Conservation (phyloP, 495 filamentous ascomycete genomes). For the Xylaria intraflava region DNA sequence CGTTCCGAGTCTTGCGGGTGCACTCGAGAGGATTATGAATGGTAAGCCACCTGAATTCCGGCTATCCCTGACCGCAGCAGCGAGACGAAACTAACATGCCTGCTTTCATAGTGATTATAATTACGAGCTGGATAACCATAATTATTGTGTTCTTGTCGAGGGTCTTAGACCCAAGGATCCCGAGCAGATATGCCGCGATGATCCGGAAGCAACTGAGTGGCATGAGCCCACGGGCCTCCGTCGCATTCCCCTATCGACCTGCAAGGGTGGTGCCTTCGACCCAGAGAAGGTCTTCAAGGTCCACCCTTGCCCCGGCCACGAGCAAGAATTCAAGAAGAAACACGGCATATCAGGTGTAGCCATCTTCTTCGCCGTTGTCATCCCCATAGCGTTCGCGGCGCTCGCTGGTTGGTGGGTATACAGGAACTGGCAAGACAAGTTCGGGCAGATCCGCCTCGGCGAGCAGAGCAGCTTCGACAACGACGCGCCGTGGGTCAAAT, state of each 20-base stretch:
- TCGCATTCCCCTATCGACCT: conserved; percentile 84
- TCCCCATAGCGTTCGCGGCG: conserved; percentile 62
- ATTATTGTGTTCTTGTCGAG: conserved; percentile 65
- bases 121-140: conserved; percentile 68
- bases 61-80: not conserved
- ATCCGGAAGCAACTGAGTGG: conserved; percentile 64
- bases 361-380: conserved; percentile 80
- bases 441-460: conserved; percentile 81
- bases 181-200: conserved; percentile 53
- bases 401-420: conserved; percentile 80
- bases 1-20: conserved; percentile 70
- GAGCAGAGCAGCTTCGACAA: conserved; percentile 55
- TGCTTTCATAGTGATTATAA: conserved; percentile 75
- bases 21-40: conserved; percentile 82
- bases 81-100: conserved; percentile 8
- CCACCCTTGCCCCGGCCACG: conserved; percentile 64
- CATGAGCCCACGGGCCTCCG: conserved; percentile 82
- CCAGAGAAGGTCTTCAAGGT: conserved; percentile 55
- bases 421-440: conserved; percentile 78
- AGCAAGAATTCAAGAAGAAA: conserved; percentile 67
- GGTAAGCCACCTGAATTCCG: conserved; percentile 47
- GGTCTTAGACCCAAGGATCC: conserved; percentile 65
- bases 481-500: conserved; percentile 63
- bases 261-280: conserved; percentile 57
- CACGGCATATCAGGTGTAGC: conserved; percentile 63